phyloP scores from a whole-genome alignment of 768 basidiomycete genomes.

The Chalciporus chontae region DNA sequence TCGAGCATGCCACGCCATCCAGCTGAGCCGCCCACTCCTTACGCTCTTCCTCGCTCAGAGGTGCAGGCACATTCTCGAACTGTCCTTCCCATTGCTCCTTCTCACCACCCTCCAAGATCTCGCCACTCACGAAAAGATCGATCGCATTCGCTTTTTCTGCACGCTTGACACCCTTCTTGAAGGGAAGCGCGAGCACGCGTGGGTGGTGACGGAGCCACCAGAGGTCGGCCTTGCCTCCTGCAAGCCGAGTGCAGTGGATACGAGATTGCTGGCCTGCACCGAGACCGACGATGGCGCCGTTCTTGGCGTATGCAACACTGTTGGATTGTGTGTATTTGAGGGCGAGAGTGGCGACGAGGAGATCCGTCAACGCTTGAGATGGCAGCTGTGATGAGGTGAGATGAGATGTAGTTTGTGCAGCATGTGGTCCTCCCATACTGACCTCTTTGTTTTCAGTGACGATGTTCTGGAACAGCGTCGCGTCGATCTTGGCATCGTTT shows the following conservation, averaged over 20 bases:
- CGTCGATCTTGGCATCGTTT: constrained; percentile 86
- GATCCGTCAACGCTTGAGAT: constrained; percentile 72
- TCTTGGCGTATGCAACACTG: constrained; percentile 92
- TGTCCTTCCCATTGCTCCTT: constrained; percentile 85
- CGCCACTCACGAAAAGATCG: constrained; percentile 91
- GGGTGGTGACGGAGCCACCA: constrained; percentile 99
- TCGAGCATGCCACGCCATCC: constrained; percentile 87
- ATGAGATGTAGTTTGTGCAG: neutral
- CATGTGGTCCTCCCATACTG: constrained; percentile 20
- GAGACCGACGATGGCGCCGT: constrained; percentile 90
- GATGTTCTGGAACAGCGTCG: constrained; percentile 77
- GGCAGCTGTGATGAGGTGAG: constrained; percentile 54
- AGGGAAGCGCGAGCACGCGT: constrained; percentile 85
- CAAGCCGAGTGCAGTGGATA: constrained; percentile 98
- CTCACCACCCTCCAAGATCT: constrained; percentile 85
- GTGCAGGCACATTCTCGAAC: constrained; percentile 69
- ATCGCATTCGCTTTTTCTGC: constrained; percentile 99
- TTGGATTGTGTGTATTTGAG: constrained; percentile 99
- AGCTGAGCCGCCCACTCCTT: constrained; percentile 70
- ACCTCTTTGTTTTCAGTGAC: constrained; percentile 89
- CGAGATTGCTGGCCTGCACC: constrained; percentile 98
- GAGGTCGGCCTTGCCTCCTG: constrained; percentile 95
- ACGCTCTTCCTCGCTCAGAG: constrained; percentile 68
- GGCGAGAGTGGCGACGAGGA: constrained; percentile 94
- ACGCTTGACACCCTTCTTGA: constrained; percentile 96